A percentile compares a stretch with the other conserved stretches of the same genome.
Evolutionary conservation across 1,139 yeast species (phyloP).

Genomic region (Meyerozyma guilliermondii): DNA sequence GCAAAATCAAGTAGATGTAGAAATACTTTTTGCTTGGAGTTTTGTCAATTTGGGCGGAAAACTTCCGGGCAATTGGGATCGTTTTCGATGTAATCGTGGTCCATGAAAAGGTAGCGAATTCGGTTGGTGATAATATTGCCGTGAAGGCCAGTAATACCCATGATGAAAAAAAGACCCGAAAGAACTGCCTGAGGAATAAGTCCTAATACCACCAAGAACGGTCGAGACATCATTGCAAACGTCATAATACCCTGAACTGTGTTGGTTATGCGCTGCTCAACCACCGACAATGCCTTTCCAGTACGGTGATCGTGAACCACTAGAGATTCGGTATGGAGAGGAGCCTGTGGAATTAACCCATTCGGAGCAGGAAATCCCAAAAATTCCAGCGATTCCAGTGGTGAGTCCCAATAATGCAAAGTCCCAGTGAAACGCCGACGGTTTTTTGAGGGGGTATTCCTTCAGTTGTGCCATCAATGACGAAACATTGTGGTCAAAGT

Average conservation of each 20-base stretch:
- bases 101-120: constrained; percentile 62
- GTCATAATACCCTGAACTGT: constrained; percentile 79
- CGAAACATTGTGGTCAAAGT: constrained; percentile 93
- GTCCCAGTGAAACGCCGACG: constrained; percentile 92
- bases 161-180: constrained; percentile 86
- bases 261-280: constrained; percentile 86
- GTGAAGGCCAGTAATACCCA: constrained; percentile 81
- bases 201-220: constrained; percentile 73
- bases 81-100: constrained; percentile 36
- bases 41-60: constrained; percentile 27
- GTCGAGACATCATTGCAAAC: constrained; percentile 85
- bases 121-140: constrained; percentile 61
- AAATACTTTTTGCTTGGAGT: constrained; percentile 45
- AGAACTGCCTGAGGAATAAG: constrained; percentile 91
- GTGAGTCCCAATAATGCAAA: constrained; percentile 77
- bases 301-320: constrained; percentile 49
- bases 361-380: constrained; percentile 94
- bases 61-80: constrained; percentile 33
- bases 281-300: constrained; percentile 52
- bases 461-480: constrained; percentile 86
- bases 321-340: constrained; percentile 78
- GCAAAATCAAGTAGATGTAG: constrained; percentile 50
- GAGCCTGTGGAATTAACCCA: constrained; percentile 96
- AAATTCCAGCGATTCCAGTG: constrained; percentile 81
- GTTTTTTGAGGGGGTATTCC: constrained; percentile 76